These are phyloP conservation scores for Phytophthora sp. DNA, from an alignment of 352 stramenopile genomes.

Conservation along the genomic window DNA sequence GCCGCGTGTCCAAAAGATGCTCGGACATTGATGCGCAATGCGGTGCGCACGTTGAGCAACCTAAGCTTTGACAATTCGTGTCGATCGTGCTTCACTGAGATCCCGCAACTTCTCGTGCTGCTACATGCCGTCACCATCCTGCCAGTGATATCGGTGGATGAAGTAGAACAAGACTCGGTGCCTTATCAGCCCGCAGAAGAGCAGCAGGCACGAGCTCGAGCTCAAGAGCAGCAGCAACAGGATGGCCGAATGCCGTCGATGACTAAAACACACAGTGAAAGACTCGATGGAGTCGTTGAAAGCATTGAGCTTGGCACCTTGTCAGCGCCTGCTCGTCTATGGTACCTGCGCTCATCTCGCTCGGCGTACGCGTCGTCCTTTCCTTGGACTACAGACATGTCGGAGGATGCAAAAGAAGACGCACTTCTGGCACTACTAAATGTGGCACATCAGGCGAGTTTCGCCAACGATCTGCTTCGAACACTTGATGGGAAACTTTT, in stretches of 20 bases:
- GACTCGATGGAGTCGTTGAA: too few relatives aligned
- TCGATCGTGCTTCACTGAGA: constrained; percentile 59
- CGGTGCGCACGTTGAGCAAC: constrained; percentile 64
- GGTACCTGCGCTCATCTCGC: constrained; percentile 28
- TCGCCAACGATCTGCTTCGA: constrained; percentile 57
- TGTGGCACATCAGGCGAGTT: constrained; percentile 55
- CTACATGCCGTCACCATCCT: constrained; percentile 48
- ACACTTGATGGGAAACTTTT: constrained; percentile 64
- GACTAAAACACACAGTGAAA: too few relatives aligned
- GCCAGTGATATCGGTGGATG: constrained; percentile 11
- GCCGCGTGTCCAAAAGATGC: constrained; percentile 24
- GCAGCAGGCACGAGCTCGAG: too few relatives aligned
- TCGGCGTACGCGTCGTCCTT: constrained; percentile 15
- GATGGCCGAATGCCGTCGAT: too few relatives aligned
- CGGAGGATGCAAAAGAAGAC: constrained; percentile 69
- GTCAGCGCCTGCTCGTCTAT: constrained; percentile 11
- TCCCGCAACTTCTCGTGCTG: constrained; percentile 57
- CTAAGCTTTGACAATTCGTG: constrained; percentile 66
- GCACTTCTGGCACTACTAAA: constrained; percentile 71
- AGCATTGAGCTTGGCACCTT: constrained; percentile 2
- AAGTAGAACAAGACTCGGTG: constrained; percentile 11
- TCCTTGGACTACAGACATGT: constrained; percentile 36
- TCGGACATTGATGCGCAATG: constrained; percentile 57
- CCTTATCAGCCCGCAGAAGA: not conserved
- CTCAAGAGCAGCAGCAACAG: constrained; percentile 2